A percentile compares a stretch with the other conserved stretches of the same genome.
These are phyloP conservation scores for Xylariaceae sp. DNA, from an alignment of 2,329 filamentous ascomycete species.

Conservation along the genomic window DNA sequence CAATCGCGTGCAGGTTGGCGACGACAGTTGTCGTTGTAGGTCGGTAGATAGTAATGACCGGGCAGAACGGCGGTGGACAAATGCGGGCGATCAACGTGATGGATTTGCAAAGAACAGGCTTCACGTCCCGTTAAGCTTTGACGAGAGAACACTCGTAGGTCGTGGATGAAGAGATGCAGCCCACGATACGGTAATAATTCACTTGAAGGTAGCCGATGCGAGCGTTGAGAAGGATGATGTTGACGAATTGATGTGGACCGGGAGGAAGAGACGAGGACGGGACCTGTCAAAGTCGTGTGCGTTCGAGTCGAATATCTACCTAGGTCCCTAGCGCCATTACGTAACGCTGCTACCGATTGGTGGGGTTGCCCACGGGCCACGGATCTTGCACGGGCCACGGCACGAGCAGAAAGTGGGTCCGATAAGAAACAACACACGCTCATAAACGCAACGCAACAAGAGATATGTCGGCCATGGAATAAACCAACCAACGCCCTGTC, in stretches of 20 bases:
- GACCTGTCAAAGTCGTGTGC: neutral
- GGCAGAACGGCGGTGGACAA: neutral
- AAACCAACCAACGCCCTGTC: too few relatives aligned
- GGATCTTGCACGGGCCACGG: too few relatives aligned
- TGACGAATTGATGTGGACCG: neutral
- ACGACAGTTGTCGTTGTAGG: neutral
- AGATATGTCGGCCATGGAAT: too few relatives aligned
- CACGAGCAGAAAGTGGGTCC: too few relatives aligned
- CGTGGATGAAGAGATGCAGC: neutral
- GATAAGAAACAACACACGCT: too few relatives aligned
- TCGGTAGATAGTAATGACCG: neutral
- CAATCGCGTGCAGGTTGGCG: neutral
- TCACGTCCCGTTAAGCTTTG: neutral
- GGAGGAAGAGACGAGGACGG: neutral
- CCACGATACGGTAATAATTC: neutral
- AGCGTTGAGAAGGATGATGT: neutral
- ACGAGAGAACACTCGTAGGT: neutral
- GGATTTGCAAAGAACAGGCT: neutral
- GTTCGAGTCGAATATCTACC: too few relatives aligned
- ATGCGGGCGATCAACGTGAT: neutral
- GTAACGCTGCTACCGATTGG: too few relatives aligned
- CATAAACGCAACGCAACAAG: too few relatives aligned
- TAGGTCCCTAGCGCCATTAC: too few relatives aligned
- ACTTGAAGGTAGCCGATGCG: slow-evolving; percentile 3
- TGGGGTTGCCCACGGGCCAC: too few relatives aligned